A percentile compares a stretch with the other conserved stretches of the same genome.
These are phyloP conservation scores for Zea luxurians DNA, from an alignment of 176 grass and related monocot genomes.

Conservation along the genomic window DNA sequence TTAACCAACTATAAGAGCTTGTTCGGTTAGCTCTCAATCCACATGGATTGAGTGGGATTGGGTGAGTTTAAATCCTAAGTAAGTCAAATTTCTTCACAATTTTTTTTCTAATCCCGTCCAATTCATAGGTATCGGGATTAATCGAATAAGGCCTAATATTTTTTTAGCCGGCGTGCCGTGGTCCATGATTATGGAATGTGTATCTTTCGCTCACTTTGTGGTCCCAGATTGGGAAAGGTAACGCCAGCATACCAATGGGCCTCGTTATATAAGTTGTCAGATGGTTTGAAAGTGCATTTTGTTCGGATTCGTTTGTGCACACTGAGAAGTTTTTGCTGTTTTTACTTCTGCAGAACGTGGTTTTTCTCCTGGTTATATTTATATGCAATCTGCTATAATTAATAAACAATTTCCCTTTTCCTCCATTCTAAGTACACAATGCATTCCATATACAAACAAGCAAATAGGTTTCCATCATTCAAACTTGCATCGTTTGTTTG, in stretches of 20 bases:
- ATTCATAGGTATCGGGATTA: too few species aligned
- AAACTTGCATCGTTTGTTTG: not conserved
- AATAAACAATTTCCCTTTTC: not conserved
- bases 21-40: too few species aligned
- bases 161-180: constrained; percentile 26
- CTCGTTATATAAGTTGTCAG: constrained; percentile 11
- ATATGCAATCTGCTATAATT: not conserved
- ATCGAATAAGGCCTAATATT: too few species aligned
- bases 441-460: not conserved
- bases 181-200: constrained; percentile 22
- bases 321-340: not conserved
- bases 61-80: too few species aligned
- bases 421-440: not conserved
- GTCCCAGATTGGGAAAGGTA: constrained; percentile 25
- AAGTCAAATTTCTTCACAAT: too few species aligned
- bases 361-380: constrained; percentile 14
- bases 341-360: not conserved
- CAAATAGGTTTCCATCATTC: not conserved
- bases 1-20: constrained; percentile 34
- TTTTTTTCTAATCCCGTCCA: too few species aligned
- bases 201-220: constrained; percentile 22
- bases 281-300: constrained; percentile 25
- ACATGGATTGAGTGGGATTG: too few species aligned
- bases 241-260: not conserved
- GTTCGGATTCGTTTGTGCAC: not conserved